Evolutionary conservation across 208 protist species (phyloP), one percentile per base, ranked within the genome.

Genomic region (Herpetomonas tarakana): DNA sequence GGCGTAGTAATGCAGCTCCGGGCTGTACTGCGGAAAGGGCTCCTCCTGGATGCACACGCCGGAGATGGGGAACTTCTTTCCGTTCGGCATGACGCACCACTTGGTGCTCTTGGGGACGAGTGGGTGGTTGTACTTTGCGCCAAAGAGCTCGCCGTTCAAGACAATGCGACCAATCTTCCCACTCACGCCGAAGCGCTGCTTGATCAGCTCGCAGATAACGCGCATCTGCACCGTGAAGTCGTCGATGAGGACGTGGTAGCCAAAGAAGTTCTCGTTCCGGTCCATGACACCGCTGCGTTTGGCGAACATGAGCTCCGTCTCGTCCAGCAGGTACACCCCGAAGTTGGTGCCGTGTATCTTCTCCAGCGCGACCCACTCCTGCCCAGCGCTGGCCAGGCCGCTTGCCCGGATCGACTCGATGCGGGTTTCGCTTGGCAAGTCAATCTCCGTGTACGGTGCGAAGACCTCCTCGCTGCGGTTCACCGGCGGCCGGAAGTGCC

Each of bases 341-440:
- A 94, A 92, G 74, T 94, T 94, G 11, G 85, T 81, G 38, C 88
- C 88, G 60, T 94, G 88, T 22, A 94, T 85, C 68, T 94, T 94
- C 57, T 94, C 88, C 29, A 72, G 86, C 24, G 83, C 85, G 27
- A 94, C 81, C 86, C 88, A 94, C 58, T 91, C 83, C 68, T 90
- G 73, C 9, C 26, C 26, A 24, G 31, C 24, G 18, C 52, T 60
- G 0, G 69, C 83, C 35, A 94, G 71, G 12, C 79, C 82, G 52
- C 72, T 81, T 41, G 71, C 74, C 1, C 79, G 70, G 35, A 94
- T 89, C n/a, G 68, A 55, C n/a, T 91, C 76, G 46, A 94, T 90
- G 51, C 87, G 87, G 27, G 79, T 83, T 58, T 90, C 81, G 29
- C 73, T 89, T 9, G 87, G 87, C 38, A 94, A 59, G 39, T 94